phyloP scores from a whole-genome alignment of 2,329 filamentous ascomycete genomes.

The Fusarium albidum region DNA sequence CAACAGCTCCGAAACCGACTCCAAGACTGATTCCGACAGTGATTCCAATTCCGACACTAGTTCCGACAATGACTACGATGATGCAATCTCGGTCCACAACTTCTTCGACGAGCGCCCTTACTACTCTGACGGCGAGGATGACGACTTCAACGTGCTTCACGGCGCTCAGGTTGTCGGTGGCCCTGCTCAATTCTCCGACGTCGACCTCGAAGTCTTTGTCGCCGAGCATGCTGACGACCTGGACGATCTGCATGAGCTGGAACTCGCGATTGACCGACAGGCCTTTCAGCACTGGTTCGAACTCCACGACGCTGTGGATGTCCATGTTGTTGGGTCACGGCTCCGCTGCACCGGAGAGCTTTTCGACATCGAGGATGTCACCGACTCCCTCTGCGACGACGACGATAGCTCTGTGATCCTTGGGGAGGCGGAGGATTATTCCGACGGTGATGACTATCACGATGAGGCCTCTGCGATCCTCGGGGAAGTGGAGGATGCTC shows the following conservation, averaged over 20 bases:
- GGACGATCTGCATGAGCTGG: constrained; percentile 39
- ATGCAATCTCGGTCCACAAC: constrained; percentile 31
- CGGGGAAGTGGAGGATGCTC: not conserved
- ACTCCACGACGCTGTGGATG: constrained; percentile 34
- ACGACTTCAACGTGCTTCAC: constrained; percentile 39
- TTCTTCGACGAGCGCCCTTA: constrained; percentile 26
- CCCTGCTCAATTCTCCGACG: not conserved
- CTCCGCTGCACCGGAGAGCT: constrained; percentile 31
- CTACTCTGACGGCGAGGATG: constrained; percentile 25
- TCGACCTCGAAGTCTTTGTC: constrained; percentile 45
- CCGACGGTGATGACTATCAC: not conserved
- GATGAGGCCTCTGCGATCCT: not conserved
- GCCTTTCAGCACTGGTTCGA: constrained; percentile 38
- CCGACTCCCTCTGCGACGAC: not conserved
- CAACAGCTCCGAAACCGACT: not conserved
- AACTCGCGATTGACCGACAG: constrained; percentile 42
- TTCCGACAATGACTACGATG: constrained; percentile 6
- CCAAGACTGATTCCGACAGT: constrained; percentile 2
- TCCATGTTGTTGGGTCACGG: constrained; percentile 38
- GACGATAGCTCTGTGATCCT: not conserved
- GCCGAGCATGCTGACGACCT: constrained; percentile 39
- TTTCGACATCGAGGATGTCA: constrained; percentile 21
- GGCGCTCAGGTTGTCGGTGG: constrained; percentile 37
- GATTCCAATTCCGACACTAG: too few relatives aligned
- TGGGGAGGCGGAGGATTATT: not conserved